Conservation (phyloP, 2,329 filamentous ascomycete species). For the Raffaelea ambrosiae region DNA sequence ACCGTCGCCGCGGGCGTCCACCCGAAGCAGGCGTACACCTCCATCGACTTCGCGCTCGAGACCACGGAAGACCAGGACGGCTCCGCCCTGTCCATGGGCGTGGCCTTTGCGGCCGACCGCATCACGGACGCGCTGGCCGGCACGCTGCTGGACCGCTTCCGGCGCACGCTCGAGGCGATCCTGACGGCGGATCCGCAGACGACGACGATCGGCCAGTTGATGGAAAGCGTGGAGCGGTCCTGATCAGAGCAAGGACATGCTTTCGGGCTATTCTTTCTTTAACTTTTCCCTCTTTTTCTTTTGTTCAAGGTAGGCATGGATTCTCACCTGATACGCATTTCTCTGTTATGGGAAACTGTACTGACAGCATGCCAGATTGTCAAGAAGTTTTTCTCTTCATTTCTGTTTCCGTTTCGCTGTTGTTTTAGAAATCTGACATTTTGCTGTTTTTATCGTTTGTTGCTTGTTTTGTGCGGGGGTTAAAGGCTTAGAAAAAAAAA, state of each 20-base stretch:
- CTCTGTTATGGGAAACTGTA: too few species aligned
- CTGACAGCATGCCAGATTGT: too few species aligned
- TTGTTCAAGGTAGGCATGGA: neutral
- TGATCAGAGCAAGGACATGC: neutral
- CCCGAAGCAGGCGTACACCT: neutral
- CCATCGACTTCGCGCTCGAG: neutral
- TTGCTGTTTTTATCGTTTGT: neutral
- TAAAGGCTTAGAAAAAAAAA: too few species aligned
- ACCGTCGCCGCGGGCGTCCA: neutral
- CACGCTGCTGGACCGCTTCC: neutral
- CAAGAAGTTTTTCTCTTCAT: too few species aligned
- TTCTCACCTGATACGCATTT: too few species aligned
- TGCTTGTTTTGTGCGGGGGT: too few species aligned
- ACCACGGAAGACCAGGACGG: neutral
- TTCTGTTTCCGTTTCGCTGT: neutral
- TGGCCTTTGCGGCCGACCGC: neutral
- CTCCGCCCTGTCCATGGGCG: neutral
- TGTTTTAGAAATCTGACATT: neutral
- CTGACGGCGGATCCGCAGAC: neutral
- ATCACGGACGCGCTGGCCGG: neutral
- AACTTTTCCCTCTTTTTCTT: neutral
- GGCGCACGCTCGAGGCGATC: neutral
- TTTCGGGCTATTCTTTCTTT: neutral
- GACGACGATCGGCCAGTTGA: neutral
- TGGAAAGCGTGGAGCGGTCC: neutral